Percentiles rank a stretch among this genome's conserved stretches.
Conservation (phyloP, 495 filamentous ascomycete genomes). For the Neurospora sp. region DNA sequence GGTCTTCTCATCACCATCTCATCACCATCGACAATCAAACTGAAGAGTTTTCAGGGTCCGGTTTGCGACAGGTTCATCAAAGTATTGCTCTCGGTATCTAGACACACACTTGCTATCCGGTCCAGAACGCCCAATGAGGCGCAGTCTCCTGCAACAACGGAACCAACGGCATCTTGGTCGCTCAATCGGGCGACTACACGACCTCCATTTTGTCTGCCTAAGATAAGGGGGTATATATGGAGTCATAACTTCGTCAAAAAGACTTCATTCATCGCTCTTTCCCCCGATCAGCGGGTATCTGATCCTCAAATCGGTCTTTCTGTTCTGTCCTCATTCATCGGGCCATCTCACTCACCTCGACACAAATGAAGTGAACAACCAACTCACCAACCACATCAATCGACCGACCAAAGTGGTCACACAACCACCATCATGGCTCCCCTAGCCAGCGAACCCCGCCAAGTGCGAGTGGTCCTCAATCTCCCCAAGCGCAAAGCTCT, state of each 20-base stretch:
- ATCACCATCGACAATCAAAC: background rate
- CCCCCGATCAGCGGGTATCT: background rate
- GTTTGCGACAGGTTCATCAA: background rate
- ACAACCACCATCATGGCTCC: slow-evolving; percentile 27
- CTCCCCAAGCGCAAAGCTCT: slow-evolving; percentile 30
- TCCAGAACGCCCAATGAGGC: background rate
- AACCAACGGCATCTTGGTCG: background rate
- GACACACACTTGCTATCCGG: background rate
- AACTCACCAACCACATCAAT: background rate
- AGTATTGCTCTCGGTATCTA: background rate
- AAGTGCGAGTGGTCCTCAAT: slow-evolving; percentile 34
- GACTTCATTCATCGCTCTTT: background rate
- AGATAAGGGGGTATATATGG: background rate
- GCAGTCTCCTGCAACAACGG: background rate
- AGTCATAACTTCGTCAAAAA: background rate
- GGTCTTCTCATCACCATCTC: background rate
- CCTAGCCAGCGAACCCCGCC: slow-evolving; percentile 33
- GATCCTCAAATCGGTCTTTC: background rate
- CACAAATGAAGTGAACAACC: background rate
- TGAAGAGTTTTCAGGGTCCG: background rate
- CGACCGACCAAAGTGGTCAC: background rate
- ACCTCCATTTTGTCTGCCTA: background rate
- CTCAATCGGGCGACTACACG: background rate
- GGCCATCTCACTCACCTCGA: background rate
- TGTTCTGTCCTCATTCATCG: background rate